Base-by-base conservation (phyloP, 148 eudicot genomes). In the Fallopia convolvulus region DNA sequence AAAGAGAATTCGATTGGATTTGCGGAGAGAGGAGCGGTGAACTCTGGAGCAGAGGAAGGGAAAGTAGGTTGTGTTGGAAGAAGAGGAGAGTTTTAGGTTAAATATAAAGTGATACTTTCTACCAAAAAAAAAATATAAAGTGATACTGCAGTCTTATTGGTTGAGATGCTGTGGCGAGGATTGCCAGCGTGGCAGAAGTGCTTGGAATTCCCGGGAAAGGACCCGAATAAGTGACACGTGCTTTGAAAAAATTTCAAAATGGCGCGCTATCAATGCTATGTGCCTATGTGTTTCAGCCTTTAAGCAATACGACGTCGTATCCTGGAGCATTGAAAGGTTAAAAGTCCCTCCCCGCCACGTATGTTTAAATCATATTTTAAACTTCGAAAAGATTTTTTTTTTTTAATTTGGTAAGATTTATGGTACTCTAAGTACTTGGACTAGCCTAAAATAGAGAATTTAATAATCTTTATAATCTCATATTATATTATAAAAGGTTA, bases 121-220 rank as follows among this genome's bases (percentile, higher is more conserved):
- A n/a, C n/a, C n/a, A n/a, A n/a, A n/a, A n/a, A n/a, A n/a, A n/a
- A 68, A 5, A 68, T 68, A 36, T 42, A 6, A 33, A 68, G 20
- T 2, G 44, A 68, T 68, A 6, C 9, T 68, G 72, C 6, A 68
- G 36, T 68, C 72, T 68, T 9, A 68, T 68, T 68, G 72, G 72
- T 68, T 8, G 6, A 68, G 42, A 65, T 15, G 4, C 0, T 65
- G 17, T 65, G 15, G 70, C 18, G 18, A 30, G 41, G 70, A 65
- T 65, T 30, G 70, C 70, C 70, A 65, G 72, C 44, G 1, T 17
- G 46, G 21, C 72, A 17, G 3, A 68, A 36, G 17, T 2, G 72
- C 39, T 33, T 33, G 44, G 72, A 68, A 0, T 68, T 15, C 72
- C 72, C 72, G 72, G 72, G 21, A 66, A 36, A 39, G 39, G 46